Evolutionary conservation across 1,284 basidiomycete genomes (phyloP), one percentile per base, ranked within the genome.

Genomic region (Moesziomyces globuligerus): DNA sequence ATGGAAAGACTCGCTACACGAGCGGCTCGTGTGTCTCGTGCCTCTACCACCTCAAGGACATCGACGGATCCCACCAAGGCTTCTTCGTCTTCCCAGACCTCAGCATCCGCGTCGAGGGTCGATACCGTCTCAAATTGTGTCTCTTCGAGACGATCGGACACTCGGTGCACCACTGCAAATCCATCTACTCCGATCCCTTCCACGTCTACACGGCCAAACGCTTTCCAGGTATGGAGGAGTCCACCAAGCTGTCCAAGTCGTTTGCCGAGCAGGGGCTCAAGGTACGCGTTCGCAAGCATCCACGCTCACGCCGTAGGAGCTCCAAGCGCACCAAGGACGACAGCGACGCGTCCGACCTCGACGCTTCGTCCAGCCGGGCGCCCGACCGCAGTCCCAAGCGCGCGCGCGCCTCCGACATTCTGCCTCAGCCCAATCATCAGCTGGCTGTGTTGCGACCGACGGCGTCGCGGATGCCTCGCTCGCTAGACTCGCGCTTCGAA

Each of bases 21-120:
- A 93, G 91, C 0, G 93, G 93, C 42, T 91, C 89, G 3, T 91
- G 93, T 43, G 94, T 96, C 2, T 93, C 92, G 0, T 92, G 90
- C 6, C 85, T 97, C n/a, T 97, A 96, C 82, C 93, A 96, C 78
- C 86, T 97, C 58, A 94, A 94, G 81, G 95, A 97, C 80, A 88
- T 92, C 11, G 92, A 93, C 75, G 88, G 91, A 75, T 87, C 83
- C 28, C 80, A 83, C 29, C 93, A 94, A 77, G 93, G 91, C 15
- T 80, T 78, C 66, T 83, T 83, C 48, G 80, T 84, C 44, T 84
- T 83, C 57, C 77, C 81, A 24, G 84, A 84, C 49, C 51, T 84
- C 28, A 80, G 79, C 54, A 78, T 84, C 13, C 60, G 93, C 56
- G 93, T 93, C 13, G 94, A 98, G 82, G 95, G 94, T 1, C 89